Base-by-base conservation (phyloP, 2,329 filamentous ascomycete species). In the Penicillium rolfsii region DNA sequence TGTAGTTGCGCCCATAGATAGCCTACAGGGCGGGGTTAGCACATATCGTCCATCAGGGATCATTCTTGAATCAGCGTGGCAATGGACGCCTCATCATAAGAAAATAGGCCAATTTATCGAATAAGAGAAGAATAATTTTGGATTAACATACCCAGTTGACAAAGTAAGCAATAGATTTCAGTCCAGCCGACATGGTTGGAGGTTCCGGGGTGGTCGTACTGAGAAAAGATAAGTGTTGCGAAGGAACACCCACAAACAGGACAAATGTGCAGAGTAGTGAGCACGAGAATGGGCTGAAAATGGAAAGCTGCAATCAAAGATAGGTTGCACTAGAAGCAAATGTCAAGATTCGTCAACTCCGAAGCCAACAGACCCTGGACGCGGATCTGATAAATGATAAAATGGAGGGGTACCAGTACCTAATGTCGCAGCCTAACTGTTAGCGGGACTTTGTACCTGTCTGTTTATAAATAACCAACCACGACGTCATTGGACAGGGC, bases 1-100 rank as follows among this genome's bases (percentile, higher is more conserved):
- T 85, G 74, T 95, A 90, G 70, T 94, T 89, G 58, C 93, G 87
- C 41, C 82, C 91, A 76, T 97, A 97, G 68, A 96, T 94, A 65
- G 91, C 91, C 91, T 83, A 38, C 11, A 33, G 35, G 0, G 49
- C 33, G 24, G 30, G n/a, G 58, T 63, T 36, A 58, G 48, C 24
- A 40, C n/a, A n/a, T 8, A 43, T 19, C 38, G 11, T 62, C 30
- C 26, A 30, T 19, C 4, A 4, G 14, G 12, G 4, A 16, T 36
- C 48, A 24, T 22, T 28, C n/a, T 7, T 22, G 14, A 9, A 36
- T n/a, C 8, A 41, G 22, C 36, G 36, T 26, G 52, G 35, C 24
- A 28, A 54, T 6, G n/a, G 24, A 3, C 24, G 24, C 48, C 33
- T 46, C 9, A 40, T 9, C 16, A 26, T 40, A 26, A n/a, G 16